These are phyloP conservation scores for Saturnispora serradocipensis DNA, from an alignment of 805 yeast species.

Conservation along the genomic window DNA sequence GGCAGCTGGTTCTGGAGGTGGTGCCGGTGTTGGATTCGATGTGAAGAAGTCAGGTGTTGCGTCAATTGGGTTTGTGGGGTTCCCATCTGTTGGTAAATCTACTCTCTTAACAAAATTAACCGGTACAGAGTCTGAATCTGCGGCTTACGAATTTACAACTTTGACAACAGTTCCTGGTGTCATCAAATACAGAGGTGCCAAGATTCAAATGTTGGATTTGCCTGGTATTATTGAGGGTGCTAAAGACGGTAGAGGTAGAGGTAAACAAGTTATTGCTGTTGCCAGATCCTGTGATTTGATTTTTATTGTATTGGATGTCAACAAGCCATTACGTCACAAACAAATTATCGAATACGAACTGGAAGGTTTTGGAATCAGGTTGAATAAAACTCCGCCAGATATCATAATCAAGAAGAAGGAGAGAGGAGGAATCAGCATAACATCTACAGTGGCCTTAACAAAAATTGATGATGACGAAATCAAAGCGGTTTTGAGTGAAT, in stretches of 20 bases:
- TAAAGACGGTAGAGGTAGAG: conserved; percentile 86
- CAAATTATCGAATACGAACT: conserved; percentile 88
- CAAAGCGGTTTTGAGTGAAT: conserved; percentile 92
- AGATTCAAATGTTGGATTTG: conserved; percentile 88
- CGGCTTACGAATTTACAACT: conserved; percentile 96
- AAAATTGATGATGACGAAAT: conserved; percentile 89
- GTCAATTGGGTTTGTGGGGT: conserved; percentile 94
- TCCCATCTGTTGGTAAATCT: conserved; percentile 91
- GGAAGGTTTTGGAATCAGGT: conserved; percentile 95
- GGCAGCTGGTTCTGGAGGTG: conserved; percentile 74
- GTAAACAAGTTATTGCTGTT: conserved; percentile 95
- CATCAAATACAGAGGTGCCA: conserved; percentile 92
- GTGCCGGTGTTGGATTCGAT: conserved; percentile 90
- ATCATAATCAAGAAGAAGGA: conserved; percentile 88
- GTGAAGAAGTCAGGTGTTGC: conserved; percentile 99
- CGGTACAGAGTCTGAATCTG: conserved; percentile 96
- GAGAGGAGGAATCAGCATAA: conserved; percentile 89
- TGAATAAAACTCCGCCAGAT: conserved; percentile 89
- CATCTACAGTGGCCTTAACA: conserved; percentile 88
- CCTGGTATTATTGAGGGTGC: conserved; percentile 92
- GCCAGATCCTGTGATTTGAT: conserved; percentile 95
- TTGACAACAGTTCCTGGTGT: conserved; percentile 97
- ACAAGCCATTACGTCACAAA: conserved; percentile 91
- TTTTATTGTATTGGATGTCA: conserved; percentile 90
- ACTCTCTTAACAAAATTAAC: conserved; percentile 82